Percentiles rank a stretch among this genome's conserved stretches.
These are phyloP conservation scores for Breynia disticha DNA, from an alignment of 441 rosid species.

Conservation along the genomic window DNA sequence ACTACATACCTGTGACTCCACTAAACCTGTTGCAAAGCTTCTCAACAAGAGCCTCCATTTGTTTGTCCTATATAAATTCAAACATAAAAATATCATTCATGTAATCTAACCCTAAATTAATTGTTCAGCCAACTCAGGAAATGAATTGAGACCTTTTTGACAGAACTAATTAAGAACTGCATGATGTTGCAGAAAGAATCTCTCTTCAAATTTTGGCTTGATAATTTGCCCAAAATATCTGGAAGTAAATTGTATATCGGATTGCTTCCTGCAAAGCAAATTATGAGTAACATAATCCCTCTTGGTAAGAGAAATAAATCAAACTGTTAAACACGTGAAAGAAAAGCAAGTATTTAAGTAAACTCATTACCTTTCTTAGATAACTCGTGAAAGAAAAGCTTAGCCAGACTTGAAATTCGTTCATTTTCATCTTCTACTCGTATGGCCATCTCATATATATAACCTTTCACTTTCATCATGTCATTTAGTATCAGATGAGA, in stretches of 20 bases:
- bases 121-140: slow-evolving; percentile 13
- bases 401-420: slow-evolving; percentile 86
- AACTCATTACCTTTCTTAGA: slow-evolving; percentile 75
- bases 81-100: slow-evolving; percentile 6
- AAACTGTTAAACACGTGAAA: not conserved
- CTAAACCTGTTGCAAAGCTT: slow-evolving; percentile 96
- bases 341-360: not conserved
- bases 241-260: slow-evolving; percentile 95
- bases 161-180: slow-evolving; percentile 95
- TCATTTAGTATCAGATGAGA: slow-evolving; percentile 98
- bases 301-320: slow-evolving; percentile 13
- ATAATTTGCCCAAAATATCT: slow-evolving; percentile 84
- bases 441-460: slow-evolving; percentile 89
- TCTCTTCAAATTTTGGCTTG: slow-evolving; percentile 63
- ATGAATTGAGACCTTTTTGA: slow-evolving; percentile 60
- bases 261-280: slow-evolving; percentile 66
- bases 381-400: slow-evolving; percentile 85
- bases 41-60: slow-evolving; percentile 97
- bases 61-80: slow-evolving; percentile 62
- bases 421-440: slow-evolving; percentile 82
- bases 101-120: slow-evolving; percentile 1
- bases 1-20: slow-evolving; percentile 67
- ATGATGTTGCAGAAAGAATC: slow-evolving; percentile 84
- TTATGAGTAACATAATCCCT: slow-evolving; percentile 12
- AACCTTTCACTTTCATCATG: slow-evolving; percentile 99